A percentile compares a stretch with the other conserved stretches of the same genome.
Evolutionary conservation across 495 filamentous ascomycete genomes (phyloP).

Genomic region (Trichoderma orchidacearum): DNA sequence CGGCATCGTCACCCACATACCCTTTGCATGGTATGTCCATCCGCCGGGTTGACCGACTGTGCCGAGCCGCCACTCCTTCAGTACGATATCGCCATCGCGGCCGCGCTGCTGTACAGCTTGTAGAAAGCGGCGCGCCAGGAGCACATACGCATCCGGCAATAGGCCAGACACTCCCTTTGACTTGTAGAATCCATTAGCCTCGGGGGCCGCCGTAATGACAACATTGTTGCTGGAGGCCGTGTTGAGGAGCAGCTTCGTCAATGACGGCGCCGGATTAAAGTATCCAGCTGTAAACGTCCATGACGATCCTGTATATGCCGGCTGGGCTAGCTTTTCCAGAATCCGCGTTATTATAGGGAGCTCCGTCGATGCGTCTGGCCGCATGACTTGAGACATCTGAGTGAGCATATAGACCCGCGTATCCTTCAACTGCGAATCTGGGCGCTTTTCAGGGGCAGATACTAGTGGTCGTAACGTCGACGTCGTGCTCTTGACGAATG

Average conservation of each 20-base stretch:
- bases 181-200: constrained; percentile 91
- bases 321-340: constrained; percentile 46
- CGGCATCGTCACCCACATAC: constrained; percentile 78
- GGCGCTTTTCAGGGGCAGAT: constrained; percentile 3
- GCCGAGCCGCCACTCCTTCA: constrained; percentile 83
- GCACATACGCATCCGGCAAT: constrained; percentile 81
- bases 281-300: constrained; percentile 98
- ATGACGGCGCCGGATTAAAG: constrained; percentile 82
- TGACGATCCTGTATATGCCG: constrained; percentile 47
- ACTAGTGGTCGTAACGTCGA: constrained; percentile 52
- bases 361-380: constrained; percentile 74
- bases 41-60: constrained; percentile 65
- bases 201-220: constrained; percentile 85
- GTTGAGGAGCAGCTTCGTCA: constrained; percentile 63
- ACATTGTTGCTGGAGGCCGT: constrained; percentile 57
- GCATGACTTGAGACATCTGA: constrained; percentile 73
- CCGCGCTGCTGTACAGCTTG: constrained; percentile 47
- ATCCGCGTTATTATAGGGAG: constrained; percentile 64
- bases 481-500: constrained; percentile 56
- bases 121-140: constrained; percentile 73
- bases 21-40: constrained; percentile 98
- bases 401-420: constrained; percentile 76
- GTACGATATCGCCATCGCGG: constrained; percentile 44
- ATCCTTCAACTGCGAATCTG: constrained; percentile 18
- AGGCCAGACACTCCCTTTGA: constrained; percentile 80